A percentile compares a stretch with the other conserved stretches of the same genome.
Conservation (phyloP, 352 stramenopile genomes). For the Peronospora destructor region DNA sequence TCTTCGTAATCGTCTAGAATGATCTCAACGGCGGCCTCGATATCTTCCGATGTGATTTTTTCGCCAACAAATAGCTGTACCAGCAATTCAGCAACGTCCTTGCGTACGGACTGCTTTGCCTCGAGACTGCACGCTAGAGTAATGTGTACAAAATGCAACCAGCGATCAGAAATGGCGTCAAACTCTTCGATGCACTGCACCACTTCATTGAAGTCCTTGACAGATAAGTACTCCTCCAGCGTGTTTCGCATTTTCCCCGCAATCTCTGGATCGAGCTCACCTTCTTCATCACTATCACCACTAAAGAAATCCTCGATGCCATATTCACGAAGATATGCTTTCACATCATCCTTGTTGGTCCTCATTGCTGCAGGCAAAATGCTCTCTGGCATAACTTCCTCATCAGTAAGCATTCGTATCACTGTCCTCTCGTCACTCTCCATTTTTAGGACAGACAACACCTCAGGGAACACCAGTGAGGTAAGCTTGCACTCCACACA, state of each 20-base stretch:
- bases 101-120: slow-evolving; percentile 39
- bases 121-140: slow-evolving; percentile 43
- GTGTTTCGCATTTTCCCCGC: slow-evolving; percentile 62
- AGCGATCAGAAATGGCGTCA: slow-evolving; percentile 30
- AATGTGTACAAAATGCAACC: slow-evolving; percentile 68
- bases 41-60: slow-evolving; percentile 41
- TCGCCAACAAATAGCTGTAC: slow-evolving; percentile 34
- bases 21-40: slow-evolving; percentile 48
- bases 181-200: slow-evolving; percentile 73
- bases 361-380: slow-evolving; percentile 41
- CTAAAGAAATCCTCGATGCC: slow-evolving; percentile 63
- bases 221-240: slow-evolving; percentile 68
- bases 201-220: slow-evolving; percentile 70
- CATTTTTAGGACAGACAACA: slow-evolving; percentile 60
- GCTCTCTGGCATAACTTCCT: slow-evolving; percentile 56
- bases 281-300: slow-evolving; percentile 43
- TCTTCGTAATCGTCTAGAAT: slow-evolving; percentile 68
- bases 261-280: slow-evolving; percentile 55
- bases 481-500: slow-evolving; percentile 58
- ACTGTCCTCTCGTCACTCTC: slow-evolving; percentile 64
- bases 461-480: slow-evolving; percentile 64
- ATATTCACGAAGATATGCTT: slow-evolving; percentile 55
- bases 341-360: slow-evolving; percentile 36
- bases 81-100: slow-evolving; percentile 39
- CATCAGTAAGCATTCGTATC: slow-evolving; percentile 68